Percentiles rank a stretch among this genome's conserved stretches.
These are phyloP conservation scores for Vachellia pachyceras DNA, from an alignment of 306 rosid genomes.

Conservation along the genomic window DNA sequence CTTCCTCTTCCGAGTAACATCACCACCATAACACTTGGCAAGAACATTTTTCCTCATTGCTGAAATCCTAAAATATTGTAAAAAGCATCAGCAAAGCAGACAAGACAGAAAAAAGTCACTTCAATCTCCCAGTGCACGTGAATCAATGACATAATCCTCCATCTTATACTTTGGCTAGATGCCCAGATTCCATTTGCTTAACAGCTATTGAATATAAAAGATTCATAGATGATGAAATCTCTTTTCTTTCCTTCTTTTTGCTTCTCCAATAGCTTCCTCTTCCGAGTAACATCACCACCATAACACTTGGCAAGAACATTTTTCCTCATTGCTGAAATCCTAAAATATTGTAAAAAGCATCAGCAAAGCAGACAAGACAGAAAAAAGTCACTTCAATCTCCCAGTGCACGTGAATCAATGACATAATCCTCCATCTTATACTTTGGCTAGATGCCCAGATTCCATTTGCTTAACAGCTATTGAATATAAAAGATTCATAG, in stretches of 20 bases:
- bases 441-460: too few species aligned
- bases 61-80: conserved; percentile 60
- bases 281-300: conserved; percentile 57
- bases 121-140: conserved; percentile 6
- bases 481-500: too few species aligned
- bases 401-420: too few species aligned
- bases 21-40: conserved; percentile 97
- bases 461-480: too few species aligned
- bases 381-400: too few species aligned
- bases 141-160: conserved; percentile 2
- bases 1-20: conserved; percentile 83
- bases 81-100: conserved; percentile 27
- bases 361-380: too few species aligned
- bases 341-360: too few species aligned
- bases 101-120: conserved; percentile 15
- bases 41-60: conserved; percentile 94
- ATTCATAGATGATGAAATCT: background rate
- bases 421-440: too few species aligned
- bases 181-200: background rate
- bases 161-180: conserved; percentile 7
- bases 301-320: too few species aligned
- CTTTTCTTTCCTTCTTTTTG: conserved; percentile 85
- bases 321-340: too few species aligned
- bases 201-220: conserved; percentile 22
- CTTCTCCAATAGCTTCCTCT: conserved; percentile 91